Evolutionary conservation across 805 yeast species (phyloP).

Genomic region (Saturnispora saitoi): DNA sequence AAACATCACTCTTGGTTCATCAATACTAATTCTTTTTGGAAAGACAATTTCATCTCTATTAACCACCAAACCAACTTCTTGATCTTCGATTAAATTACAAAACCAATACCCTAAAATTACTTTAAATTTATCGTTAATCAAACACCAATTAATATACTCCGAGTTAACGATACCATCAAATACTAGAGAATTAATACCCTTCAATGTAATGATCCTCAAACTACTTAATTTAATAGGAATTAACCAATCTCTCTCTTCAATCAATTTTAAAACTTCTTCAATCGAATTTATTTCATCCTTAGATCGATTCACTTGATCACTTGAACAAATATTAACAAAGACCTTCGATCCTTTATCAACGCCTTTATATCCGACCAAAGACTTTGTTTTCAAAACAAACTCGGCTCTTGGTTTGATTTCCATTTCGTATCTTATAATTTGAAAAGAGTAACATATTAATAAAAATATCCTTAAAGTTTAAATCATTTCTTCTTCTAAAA

Average conservation of each 20-base stretch:
- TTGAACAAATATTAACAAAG: constrained; percentile 71
- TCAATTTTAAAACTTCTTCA: constrained; percentile 48
- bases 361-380: constrained; percentile 30
- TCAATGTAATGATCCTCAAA: constrained; percentile 43
- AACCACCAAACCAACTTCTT: constrained; percentile 27
- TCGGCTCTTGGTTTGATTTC: constrained; percentile 47
- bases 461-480: too few species aligned
- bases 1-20: constrained; percentile 46
- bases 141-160: constrained; percentile 53
- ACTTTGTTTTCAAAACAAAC: constrained; percentile 62
- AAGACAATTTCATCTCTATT: constrained; percentile 51
- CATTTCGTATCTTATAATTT: background rate
- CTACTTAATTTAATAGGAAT: constrained; percentile 46
- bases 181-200: constrained; percentile 54
- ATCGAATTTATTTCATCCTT: constrained; percentile 29
- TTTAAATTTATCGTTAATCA: constrained; percentile 47
- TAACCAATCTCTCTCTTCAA: constrained; percentile 72
- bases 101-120: constrained; percentile 76
- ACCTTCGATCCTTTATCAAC: constrained; percentile 44
- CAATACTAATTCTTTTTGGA: constrained; percentile 72
- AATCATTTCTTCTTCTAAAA: too few species aligned
- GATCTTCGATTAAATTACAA: constrained; percentile 60
- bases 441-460: background rate
- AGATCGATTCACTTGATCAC: constrained; percentile 34
- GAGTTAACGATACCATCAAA: constrained; percentile 75